Conservation (phyloP, 2,329 filamentous ascomycete genomes). For the Stemphylium lycopersici region DNA sequence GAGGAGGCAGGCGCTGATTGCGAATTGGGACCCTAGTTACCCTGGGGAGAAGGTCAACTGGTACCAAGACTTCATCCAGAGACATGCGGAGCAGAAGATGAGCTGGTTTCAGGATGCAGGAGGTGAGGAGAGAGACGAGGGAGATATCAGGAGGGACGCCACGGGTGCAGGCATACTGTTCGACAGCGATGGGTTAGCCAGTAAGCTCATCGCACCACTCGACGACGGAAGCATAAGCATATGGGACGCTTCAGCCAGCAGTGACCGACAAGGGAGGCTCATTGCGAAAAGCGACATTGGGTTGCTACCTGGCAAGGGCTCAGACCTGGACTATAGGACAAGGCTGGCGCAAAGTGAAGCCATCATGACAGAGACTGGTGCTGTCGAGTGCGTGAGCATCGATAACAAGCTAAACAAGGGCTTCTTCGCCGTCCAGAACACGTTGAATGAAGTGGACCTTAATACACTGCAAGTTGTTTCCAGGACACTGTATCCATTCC, state of each 20-base stretch:
- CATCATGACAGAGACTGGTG: constrained; percentile 71
- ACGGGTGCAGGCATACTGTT: constrained; percentile 74
- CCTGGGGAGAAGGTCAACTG: constrained; percentile 75
- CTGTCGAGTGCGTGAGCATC: constrained; percentile 83
- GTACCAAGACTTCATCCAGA: constrained; percentile 88
- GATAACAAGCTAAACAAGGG: constrained; percentile 71
- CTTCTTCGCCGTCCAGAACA: constrained; percentile 79
- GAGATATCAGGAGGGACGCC: constrained; percentile 63
- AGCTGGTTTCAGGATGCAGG: constrained; percentile 76
- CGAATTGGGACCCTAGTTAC: constrained; percentile 84
- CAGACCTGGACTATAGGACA: constrained; percentile 50
- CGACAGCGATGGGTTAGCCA: constrained; percentile 59
- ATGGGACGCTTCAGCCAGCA: constrained; percentile 67
- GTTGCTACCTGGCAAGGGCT: constrained; percentile 66
- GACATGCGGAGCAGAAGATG: constrained; percentile 74
- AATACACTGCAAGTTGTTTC: constrained; percentile 72
- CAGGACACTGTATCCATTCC: constrained; percentile 75
- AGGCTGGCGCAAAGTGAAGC: constrained; percentile 54
- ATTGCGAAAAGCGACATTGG: constrained; percentile 69
- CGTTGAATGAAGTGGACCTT: constrained; percentile 82
- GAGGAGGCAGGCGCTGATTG: constrained; percentile 64
- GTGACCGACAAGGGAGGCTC: constrained; percentile 69
- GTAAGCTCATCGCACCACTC: constrained; percentile 74
- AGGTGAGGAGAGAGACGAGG: constrained; percentile 46
- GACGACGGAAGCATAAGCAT: constrained; percentile 88